Percentiles rank a stretch among this genome's conserved stretches.
phyloP scores from a whole-genome alignment of 192 early-diverging fungal species.

The Backusella sp. region DNA sequence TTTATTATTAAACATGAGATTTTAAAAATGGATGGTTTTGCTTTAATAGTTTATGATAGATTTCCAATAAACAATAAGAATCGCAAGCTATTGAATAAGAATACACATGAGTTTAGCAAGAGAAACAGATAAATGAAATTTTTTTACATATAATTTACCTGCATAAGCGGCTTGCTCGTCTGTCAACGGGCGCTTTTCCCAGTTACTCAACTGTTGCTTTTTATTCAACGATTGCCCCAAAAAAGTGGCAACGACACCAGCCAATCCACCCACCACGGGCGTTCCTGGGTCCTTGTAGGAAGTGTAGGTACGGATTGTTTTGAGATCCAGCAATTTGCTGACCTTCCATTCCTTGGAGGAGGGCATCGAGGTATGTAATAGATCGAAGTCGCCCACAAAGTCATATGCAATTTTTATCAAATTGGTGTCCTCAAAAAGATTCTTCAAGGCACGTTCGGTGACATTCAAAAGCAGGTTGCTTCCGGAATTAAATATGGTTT shows the following conservation, averaged over 20 bases:
- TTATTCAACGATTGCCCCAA: slow-evolving; percentile 27
- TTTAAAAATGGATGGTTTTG: slow-evolving; percentile 28
- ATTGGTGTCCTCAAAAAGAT: slow-evolving; percentile 2
- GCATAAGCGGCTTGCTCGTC: slow-evolving; percentile 32
- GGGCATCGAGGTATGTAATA: slow-evolving; percentile 23
- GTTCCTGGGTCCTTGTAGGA: background rate
- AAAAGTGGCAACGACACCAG: slow-evolving; percentile 23
- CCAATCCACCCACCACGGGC: slow-evolving; percentile 19
- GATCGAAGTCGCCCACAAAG: slow-evolving; percentile 30
- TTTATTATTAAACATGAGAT: slow-evolving; percentile 3
- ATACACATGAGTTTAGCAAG: background rate
- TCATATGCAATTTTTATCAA: slow-evolving; percentile 34
- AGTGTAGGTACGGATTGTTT: slow-evolving; percentile 9
- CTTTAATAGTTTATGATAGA: slow-evolving; percentile 20
- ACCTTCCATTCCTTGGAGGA: slow-evolving; percentile 16
- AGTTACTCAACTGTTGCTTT: slow-evolving; percentile 40
- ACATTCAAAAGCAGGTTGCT: background rate
- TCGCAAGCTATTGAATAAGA: slow-evolving; percentile 27
- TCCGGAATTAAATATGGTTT: background rate
- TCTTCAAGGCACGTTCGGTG: slow-evolving; percentile 10
- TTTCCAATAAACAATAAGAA: slow-evolving; percentile 35
- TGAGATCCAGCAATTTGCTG: slow-evolving; percentile 26
- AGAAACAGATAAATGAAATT: background rate
- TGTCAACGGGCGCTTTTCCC: slow-evolving; percentile 36
- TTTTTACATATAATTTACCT: slow-evolving; percentile 11